These are phyloP conservation scores for Talaromyces verruculosus DNA, from an alignment of 2,329 filamentous ascomycete genomes.

Conservation along the genomic window DNA sequence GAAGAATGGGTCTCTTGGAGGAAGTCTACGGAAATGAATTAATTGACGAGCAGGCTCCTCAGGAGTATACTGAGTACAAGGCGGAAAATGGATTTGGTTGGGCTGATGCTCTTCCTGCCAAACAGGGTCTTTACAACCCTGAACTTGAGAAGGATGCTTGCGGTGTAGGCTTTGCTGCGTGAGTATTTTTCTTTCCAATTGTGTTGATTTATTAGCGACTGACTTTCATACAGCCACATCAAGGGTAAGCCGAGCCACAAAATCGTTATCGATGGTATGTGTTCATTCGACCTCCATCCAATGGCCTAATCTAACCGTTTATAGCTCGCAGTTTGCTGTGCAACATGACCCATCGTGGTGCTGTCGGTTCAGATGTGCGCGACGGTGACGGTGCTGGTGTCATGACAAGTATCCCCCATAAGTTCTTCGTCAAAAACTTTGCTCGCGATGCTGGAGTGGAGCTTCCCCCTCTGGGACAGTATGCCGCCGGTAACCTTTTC, in stretches of 20 bases:
- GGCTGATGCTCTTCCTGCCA: slow-evolving; percentile 92
- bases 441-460: slow-evolving; percentile 84
- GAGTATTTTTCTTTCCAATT: slow-evolving; percentile 42
- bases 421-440: slow-evolving; percentile 98
- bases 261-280: slow-evolving; percentile 91
- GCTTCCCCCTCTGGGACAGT: slow-evolving; percentile 85
- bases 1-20: slow-evolving; percentile 55
- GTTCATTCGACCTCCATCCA: background rate
- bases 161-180: slow-evolving; percentile 98
- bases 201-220: slow-evolving; percentile 19
- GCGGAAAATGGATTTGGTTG: slow-evolving; percentile 73
- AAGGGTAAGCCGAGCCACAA: slow-evolving; percentile 98
- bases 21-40: slow-evolving; percentile 50
- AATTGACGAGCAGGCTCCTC: slow-evolving; percentile 44
- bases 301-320: slow-evolving; percentile 14
- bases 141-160: slow-evolving; percentile 98
- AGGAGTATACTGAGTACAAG: slow-evolving; percentile 55
- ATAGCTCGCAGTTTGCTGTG: slow-evolving; percentile 87
- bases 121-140: slow-evolving; percentile 98
- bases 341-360: slow-evolving; percentile 99
- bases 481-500: slow-evolving; percentile 96
- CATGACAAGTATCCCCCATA: slow-evolving; percentile 98
- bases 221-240: slow-evolving; percentile 68
- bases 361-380: slow-evolving; percentile 94
- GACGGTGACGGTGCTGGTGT: slow-evolving; percentile 98